phyloP scores from a whole-genome alignment of 331 rosid genomes.

The Quercus lobata region DNA sequence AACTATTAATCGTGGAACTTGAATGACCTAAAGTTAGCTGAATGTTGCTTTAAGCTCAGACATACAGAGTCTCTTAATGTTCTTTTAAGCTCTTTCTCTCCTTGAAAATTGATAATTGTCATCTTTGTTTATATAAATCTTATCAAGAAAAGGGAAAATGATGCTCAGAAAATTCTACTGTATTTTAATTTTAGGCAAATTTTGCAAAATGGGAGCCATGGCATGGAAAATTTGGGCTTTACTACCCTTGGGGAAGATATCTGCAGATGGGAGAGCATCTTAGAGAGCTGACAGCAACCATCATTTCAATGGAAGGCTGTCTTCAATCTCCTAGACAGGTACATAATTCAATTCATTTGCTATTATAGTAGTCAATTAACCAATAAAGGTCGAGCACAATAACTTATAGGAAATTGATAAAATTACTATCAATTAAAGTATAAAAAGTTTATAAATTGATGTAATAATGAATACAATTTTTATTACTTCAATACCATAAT shows the following conservation, averaged over 20 bases:
- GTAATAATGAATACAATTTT: too few species aligned
- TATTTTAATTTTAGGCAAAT: conserved; percentile 47
- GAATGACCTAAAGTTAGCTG: too few species aligned
- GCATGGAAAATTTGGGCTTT: conserved; percentile 87
- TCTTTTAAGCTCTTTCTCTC: too few species aligned
- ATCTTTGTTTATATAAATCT: not conserved
- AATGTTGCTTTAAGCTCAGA: too few species aligned
- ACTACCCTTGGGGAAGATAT: conserved; percentile 80
- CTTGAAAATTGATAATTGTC: too few species aligned
- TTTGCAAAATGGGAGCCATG: conserved; percentile 98
- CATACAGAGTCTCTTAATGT: too few species aligned
- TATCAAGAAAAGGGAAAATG: not conserved
- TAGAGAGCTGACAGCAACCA: conserved; percentile 58
- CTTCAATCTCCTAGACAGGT: conserved; percentile 72
- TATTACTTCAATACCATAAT: too few species aligned
- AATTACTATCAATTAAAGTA: too few species aligned
- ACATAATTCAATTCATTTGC: not conserved
- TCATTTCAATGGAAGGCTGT: conserved; percentile 45
- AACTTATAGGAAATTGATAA: not conserved
- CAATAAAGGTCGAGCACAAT: not conserved
- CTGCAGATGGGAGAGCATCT: conserved; percentile 62
- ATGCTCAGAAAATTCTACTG: not conserved
- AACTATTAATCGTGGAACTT: too few species aligned
- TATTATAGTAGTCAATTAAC: not conserved
- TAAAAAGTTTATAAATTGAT: too few species aligned